Evolutionary conservation across 139 green algal genomes (phyloP).

Genomic region (Nannochloris sp.): DNA sequence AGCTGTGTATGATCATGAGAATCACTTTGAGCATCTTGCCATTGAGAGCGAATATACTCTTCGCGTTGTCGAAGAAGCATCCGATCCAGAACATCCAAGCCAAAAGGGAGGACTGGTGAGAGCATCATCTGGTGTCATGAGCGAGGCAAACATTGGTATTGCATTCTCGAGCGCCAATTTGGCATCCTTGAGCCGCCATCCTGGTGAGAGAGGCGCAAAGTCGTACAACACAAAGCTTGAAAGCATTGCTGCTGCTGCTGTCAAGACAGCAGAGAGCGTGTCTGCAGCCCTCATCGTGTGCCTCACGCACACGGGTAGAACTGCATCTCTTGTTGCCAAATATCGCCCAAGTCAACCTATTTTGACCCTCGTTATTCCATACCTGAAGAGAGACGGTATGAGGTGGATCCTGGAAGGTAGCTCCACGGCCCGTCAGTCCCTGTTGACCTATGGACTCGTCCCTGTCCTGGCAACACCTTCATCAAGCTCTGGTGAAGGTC

Average conservation of each 20-base stretch:
- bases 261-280: slow-evolving; percentile 77
- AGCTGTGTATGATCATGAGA: slow-evolving; percentile 47
- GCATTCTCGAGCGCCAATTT: background rate
- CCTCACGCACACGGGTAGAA: slow-evolving; percentile 65
- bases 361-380: slow-evolving; percentile 78
- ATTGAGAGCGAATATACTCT: slow-evolving; percentile 16
- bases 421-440: slow-evolving; percentile 59
- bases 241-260: slow-evolving; percentile 67
- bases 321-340: slow-evolving; percentile 77
- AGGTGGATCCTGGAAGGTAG: slow-evolving; percentile 72
- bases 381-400: slow-evolving; percentile 63
- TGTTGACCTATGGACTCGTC: slow-evolving; percentile 66
- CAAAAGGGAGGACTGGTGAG: background rate
- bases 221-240: slow-evolving; percentile 59
- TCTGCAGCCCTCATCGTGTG: slow-evolving; percentile 68
- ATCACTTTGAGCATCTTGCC: slow-evolving; percentile 60
- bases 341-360: slow-evolving; percentile 78
- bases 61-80: slow-evolving; percentile 1
- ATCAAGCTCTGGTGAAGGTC: slow-evolving; percentile 40
- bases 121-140: background rate
- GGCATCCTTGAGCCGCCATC: background rate
- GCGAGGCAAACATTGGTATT: slow-evolving; percentile 7
- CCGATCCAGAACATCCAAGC: slow-evolving; percentile 5
- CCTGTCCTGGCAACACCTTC: slow-evolving; percentile 74
- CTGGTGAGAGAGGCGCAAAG: background rate